Conservation (phyloP, 371 early-diverging fungal genomes). For the Mortierella sp. region DNA sequence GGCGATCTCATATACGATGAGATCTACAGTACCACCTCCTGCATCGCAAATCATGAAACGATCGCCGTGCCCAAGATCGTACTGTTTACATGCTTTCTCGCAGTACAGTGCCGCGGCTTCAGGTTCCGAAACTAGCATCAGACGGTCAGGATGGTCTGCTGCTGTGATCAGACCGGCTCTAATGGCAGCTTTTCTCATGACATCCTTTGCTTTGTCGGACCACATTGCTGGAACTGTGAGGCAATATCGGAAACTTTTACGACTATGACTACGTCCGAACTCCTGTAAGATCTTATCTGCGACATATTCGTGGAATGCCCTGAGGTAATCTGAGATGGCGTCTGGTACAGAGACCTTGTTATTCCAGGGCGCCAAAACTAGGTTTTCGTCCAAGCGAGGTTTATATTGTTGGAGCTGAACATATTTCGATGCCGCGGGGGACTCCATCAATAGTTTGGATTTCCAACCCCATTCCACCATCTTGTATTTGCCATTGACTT, state of each 20-base stretch:
- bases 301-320: constrained; percentile 58
- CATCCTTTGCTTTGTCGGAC: constrained; percentile 62
- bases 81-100: no score
- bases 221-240: constrained; percentile 47
- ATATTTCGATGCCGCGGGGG: constrained; percentile 52
- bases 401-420: constrained; percentile 47
- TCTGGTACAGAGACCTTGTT: no score
- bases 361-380: no score
- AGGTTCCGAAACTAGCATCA: constrained; percentile 17
- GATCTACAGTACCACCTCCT: no score
- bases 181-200: constrained; percentile 12
- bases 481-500: constrained; percentile 22
- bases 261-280: constrained; percentile 22
- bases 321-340: constrained; percentile 32
- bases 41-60: no score
- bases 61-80: no score
- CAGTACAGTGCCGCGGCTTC: no score
- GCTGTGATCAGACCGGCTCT: constrained; percentile 20
- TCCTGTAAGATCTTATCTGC: constrained; percentile 16
- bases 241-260: no score
- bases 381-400: no score
- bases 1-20: neutral
- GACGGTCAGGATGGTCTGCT: constrained; percentile 57
- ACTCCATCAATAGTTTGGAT: constrained; percentile 59
- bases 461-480: constrained; percentile 67